phyloP scores from a whole-genome alignment of 176 grass and related monocot species.

The Hsuehochloa calcarea region DNA sequence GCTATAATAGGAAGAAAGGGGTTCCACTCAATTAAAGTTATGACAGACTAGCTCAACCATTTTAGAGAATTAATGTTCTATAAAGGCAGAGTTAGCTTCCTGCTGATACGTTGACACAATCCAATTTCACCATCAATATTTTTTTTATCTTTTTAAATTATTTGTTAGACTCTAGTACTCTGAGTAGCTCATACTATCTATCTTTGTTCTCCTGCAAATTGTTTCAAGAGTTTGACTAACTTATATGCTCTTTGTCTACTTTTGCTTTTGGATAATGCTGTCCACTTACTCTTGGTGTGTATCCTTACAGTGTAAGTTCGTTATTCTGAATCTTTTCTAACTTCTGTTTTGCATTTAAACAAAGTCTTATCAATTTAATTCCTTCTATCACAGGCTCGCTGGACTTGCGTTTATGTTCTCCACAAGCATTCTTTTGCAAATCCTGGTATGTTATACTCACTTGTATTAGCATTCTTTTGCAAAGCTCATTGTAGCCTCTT shows the following conservation, averaged over 20 bases:
- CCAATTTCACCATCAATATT: background rate
- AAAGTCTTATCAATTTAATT: background rate
- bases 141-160: background rate
- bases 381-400: slow-evolving; percentile 61
- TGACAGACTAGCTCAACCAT: no score
- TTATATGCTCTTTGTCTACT: background rate
- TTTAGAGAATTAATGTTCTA: background rate
- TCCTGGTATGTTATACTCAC: slow-evolving; percentile 56
- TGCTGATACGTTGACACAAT: background rate
- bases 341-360: background rate
- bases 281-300: background rate
- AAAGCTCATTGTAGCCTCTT: background rate
- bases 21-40: background rate
- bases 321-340: background rate
- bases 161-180: background rate
- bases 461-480: slow-evolving; percentile 65
- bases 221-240: slow-evolving; percentile 12
- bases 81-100: background rate
- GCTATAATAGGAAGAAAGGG: background rate
- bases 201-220: slow-evolving; percentile 7
- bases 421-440: slow-evolving; percentile 83
- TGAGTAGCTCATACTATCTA: background rate
- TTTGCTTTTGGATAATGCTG: slow-evolving; percentile 24
- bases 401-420: slow-evolving; percentile 98
- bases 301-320: slow-evolving; percentile 37